Evolutionary conservation across 352 stramenopile genomes (phyloP).

Genomic region (Globisporangium spiculum): DNA sequence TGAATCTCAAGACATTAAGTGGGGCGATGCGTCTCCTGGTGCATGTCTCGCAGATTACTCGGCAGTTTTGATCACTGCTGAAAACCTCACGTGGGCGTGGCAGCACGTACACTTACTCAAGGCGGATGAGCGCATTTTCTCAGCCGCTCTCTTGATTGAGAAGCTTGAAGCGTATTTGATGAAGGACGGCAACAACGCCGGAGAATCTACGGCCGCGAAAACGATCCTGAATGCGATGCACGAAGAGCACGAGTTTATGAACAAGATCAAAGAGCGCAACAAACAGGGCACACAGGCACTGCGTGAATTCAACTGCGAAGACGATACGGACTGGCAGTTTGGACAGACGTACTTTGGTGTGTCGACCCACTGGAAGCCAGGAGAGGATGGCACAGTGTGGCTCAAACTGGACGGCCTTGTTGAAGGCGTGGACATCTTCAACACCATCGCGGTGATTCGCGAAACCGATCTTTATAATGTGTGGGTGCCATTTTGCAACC

Average conservation of each 20-base stretch:
- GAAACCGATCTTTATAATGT: constrained; percentile 75
- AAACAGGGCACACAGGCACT: constrained; percentile 46
- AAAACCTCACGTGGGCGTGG: constrained; percentile 73
- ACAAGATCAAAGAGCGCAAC: constrained; percentile 53
- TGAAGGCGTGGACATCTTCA: constrained; percentile 81
- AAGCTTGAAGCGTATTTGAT: constrained; percentile 62
- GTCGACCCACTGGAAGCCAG: constrained; percentile 78
- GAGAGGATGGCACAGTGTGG: constrained; percentile 69
- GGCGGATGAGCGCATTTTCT: constrained; percentile 71
- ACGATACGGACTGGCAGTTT: constrained; percentile 71
- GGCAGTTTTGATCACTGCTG: constrained; percentile 33
- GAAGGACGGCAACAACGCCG: constrained; percentile 17
- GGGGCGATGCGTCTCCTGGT: constrained; percentile 10
- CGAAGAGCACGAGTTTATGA: constrained; percentile 44
- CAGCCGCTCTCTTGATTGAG: constrained; percentile 56
- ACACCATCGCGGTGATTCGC: constrained; percentile 76
- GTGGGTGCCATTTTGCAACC: constrained; percentile 76
- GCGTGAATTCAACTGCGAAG: constrained; percentile 67
- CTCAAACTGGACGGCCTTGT: constrained; percentile 77
- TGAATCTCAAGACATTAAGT: constrained; percentile 16
- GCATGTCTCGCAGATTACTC: constrained; percentile 56
- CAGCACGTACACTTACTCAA: constrained; percentile 69
- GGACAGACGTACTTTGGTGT: constrained; percentile 75
- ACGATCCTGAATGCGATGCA: constrained; percentile 44
- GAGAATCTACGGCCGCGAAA: constrained; percentile 16